Base-by-base conservation (phyloP, 257 asterid genomes). In the Solanum bulbocastanum region DNA sequence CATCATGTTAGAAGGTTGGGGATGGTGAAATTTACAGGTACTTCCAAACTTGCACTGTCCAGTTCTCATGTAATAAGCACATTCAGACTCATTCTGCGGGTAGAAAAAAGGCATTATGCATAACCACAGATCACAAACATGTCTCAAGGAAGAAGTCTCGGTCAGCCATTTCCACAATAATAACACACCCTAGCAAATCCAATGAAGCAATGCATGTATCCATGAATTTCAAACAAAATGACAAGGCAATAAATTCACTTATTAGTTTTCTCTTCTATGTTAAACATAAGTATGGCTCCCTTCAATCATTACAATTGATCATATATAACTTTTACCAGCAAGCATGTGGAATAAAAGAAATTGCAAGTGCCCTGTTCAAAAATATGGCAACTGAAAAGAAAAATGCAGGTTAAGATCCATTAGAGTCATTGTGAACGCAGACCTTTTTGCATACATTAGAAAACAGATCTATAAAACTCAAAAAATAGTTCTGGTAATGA, bases 11-110 rank as follows among this genome's bases (percentile, higher is more conserved):
- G 98, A 94, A 83, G 98, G 99, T 91, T 94, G 98, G 83, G 99
- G 98, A 90, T 98, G 99, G 91, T 98, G 94, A 91, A 92, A 98
- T 92, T 96, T 96, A 91, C 99, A 98, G 88, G 98, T 95, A 94
- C 93, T 91, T 88, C 98, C 99, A 90, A 94, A 98, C 91, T 98
- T 96, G 95, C 99, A 98, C 83, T 91, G 93, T 49, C 99, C 99
- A 66, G 95, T 96, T 91, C 95, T 94, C 94, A 98, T 91, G 87
- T 95, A 98, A 92, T 95, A 96, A 87, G 97, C 91, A 87, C 99
- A 98, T 87, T 96, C 99, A 83, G 87, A 73, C 91, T 98, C 99
- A 89, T 93, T 91, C 99, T 98, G 95, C 60, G 84, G 10, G 86
- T 73, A 76, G 88, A 35, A 85, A 22, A 88, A 40, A 86, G n/a